Base-by-base conservation (phyloP, 2,329 filamentous ascomycete genomes). In the Claviceps pazoutovae region DNA sequence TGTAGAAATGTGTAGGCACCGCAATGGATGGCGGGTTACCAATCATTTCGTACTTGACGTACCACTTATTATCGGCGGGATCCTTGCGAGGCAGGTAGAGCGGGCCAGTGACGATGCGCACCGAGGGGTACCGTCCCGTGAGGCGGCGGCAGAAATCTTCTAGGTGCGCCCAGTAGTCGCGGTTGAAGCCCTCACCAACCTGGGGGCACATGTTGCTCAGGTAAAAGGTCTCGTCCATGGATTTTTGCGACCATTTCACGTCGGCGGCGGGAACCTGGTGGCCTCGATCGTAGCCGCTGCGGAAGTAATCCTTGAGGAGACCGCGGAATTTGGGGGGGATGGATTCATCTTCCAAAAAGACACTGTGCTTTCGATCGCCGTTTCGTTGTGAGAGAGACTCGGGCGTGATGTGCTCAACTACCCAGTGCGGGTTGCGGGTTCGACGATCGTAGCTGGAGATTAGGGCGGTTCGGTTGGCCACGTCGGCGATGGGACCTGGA, bases 161-260 rank as follows among this genome's bases (percentile, higher is more conserved):
- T 59, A 98, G 90, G 68, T 98, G 93, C 39, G 93, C 86, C 93
- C 93, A 98, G 78, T 98, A 98, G 72, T 98, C 93, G 49, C 93
- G 80, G 72, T 98, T 98, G 76, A 98, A 98, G 54, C 93, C 93
- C 65, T 96, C 88, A 58, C 93, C 93, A 34, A 98, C 93, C 71
- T 98, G 93, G 36, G 93, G 93, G 64, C 90, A 95, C 90, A 98
- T 98, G 72, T 98, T 98, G 64, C 79, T 84, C 52, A 98, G 78
- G 63, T 81, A 84, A 64, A 98, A 98, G 2, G 93, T 98, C 53
- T 87, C 88, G 70, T 98, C 82, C 88, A 98, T 95, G 57, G 93
- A 90, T 38, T 79, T 68, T 70, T 98, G 93, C 56, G 83, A 87
- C 90, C 93, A 98, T 72, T 94, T 95, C 52, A 86, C 88, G 70